These are phyloP conservation scores for Vanrija sp. DNA, from an alignment of 1,284 basidiomycete species.

Conservation along the genomic window DNA sequence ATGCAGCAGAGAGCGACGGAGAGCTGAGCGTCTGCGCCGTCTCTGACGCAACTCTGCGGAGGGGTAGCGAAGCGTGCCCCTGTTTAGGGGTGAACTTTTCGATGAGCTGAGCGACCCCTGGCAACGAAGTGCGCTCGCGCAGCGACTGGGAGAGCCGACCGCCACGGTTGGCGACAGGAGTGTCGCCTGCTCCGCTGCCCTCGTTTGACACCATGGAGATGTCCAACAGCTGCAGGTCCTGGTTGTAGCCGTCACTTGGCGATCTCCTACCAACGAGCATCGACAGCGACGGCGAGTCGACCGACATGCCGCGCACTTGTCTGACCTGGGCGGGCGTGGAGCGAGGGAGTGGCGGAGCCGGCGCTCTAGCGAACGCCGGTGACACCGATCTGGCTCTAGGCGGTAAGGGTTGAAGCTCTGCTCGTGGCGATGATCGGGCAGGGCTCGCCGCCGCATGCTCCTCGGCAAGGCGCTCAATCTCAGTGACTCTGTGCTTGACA, in stretches of 20 bases:
- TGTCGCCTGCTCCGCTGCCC: not conserved
- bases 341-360: too few relatives aligned
- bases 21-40: not conserved
- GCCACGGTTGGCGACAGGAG: not conserved
- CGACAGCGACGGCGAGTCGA: slow-evolving; percentile 12
- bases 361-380: too few relatives aligned
- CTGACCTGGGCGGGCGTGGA: too few relatives aligned
- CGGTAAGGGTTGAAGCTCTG: too few relatives aligned
- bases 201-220: slow-evolving; percentile 4
- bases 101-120: slow-evolving; percentile 2
- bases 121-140: slow-evolving; percentile 1
- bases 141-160: slow-evolving; percentile 1
- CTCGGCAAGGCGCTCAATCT: slow-evolving; percentile 1
- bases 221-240: slow-evolving; percentile 7
- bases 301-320: not conserved
- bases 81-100: slow-evolving; percentile 1
- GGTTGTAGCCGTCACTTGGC: not conserved
- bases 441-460: not conserved
- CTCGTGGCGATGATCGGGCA: too few relatives aligned
- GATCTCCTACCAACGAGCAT: slow-evolving; percentile 4
- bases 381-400: too few relatives aligned
- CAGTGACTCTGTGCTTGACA: not conserved
- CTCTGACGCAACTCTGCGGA: not conserved
- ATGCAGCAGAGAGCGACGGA: not conserved
- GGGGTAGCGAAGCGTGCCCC: not conserved